Base-by-base conservation (phyloP, 257 asterid genomes). In the Fraxinus cuspidata region DNA sequence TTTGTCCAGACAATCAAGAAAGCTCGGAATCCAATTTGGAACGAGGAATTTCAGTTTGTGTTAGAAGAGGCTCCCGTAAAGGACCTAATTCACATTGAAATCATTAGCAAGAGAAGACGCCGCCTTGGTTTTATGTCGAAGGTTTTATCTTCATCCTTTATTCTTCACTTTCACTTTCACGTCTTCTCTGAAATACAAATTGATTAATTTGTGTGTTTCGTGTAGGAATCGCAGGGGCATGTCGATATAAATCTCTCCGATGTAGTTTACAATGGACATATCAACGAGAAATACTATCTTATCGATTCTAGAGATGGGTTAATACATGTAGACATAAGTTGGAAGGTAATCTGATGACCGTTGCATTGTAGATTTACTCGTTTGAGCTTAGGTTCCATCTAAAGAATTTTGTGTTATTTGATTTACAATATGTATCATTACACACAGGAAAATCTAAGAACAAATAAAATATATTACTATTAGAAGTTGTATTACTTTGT, bases 31-130 rank as follows among this genome's bases (percentile, higher is more conserved):
- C 98, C 98, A 8, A 40, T 44, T 25, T 94, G 98, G 98, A 89
- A 90, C 42, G 97, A 94, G 53, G 95, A 89, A 15, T 92, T 92
- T 73, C 85, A 94, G 83, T 94, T 90, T 79, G 81, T 89, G 56
- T 69, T 92, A 31, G 98, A 90, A 70, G 96, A 92, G 64, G 86
- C 97, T 75, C 98, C 98, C 6, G n/a, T 84, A 32, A 85, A 84
- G 74, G 98, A 90, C 34, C 47, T 53, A 5, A 82, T 94, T 42
- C 92, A 85, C 75, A 64, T 94, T 25, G 92, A 87, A 70, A 90
- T 92, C 63, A 76, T 79, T 86, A 92, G 92, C 87, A 88, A 80
- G 83, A 81, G 86, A 80, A 83, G 90, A 60, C 18, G 83, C 4
- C 47, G 47, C 18, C 10, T 88, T 53, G 92, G 96, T 23, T 74